Evolutionary conservation across 1,284 basidiomycete genomes (phyloP).

Genomic region (Fistulina hepatica): DNA sequence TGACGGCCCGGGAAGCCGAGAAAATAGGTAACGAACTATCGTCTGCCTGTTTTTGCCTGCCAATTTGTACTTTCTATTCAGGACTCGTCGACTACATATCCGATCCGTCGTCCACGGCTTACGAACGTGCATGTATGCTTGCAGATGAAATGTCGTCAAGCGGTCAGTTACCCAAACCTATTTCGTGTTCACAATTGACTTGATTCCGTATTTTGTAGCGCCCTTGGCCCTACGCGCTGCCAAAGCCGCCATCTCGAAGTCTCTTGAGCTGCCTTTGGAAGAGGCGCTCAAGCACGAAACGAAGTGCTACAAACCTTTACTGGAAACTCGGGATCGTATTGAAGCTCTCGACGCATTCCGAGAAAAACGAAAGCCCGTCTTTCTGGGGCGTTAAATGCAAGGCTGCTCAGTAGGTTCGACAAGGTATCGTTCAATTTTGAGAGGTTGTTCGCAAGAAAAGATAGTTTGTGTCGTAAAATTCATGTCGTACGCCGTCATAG

Average conservation of each 20-base stretch:
- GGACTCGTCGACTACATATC: constrained; percentile 76
- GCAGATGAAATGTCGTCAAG: constrained; percentile 57
- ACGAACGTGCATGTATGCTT: constrained; percentile 52
- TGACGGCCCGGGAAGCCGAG: constrained; percentile 59
- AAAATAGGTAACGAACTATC: constrained; percentile 49
- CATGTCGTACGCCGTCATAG: too few relatives aligned
- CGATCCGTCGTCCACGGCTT: constrained; percentile 40
- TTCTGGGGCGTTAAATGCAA: constrained; percentile 77
- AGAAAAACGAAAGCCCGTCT: constrained; percentile 75
- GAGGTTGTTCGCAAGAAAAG: too few relatives aligned
- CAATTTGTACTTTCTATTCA: constrained; percentile 20
- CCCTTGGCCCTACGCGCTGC: constrained; percentile 85
- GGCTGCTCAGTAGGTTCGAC: too few relatives aligned
- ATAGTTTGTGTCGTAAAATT: too few relatives aligned
- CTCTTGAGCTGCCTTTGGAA: constrained; percentile 66
- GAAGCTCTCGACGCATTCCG: constrained; percentile 85
- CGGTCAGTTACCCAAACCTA: constrained; percentile 45
- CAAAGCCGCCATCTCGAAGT: constrained; percentile 77
- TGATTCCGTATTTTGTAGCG: constrained; percentile 41
- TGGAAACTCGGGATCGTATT: constrained; percentile 68
- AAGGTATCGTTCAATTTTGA: too few relatives aligned
- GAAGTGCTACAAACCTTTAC: constrained; percentile 71
- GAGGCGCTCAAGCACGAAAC: constrained; percentile 80
- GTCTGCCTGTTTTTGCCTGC: background rate
- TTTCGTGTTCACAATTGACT: too few relatives aligned